Conservation (phyloP, 2,329 filamentous ascomycete species). For the Ceratocystiopsis sp. region DNA sequence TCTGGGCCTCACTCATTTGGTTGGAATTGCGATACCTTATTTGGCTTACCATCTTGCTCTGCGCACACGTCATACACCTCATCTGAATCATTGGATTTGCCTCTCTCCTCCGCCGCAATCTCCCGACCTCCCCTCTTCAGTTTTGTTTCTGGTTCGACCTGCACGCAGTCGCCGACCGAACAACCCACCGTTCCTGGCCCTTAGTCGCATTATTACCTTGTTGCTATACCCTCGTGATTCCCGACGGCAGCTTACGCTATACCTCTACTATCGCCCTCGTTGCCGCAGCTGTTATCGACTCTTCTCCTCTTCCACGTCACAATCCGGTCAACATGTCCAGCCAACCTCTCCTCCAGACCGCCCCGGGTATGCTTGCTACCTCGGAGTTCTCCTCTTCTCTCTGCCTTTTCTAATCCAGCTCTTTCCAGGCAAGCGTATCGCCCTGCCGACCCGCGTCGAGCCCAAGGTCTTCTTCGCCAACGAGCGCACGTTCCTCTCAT, state of each 20-base stretch:
- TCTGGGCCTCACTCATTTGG: not conserved
- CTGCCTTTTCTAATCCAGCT: not conserved
- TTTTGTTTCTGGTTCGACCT: not conserved
- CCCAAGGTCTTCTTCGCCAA: conserved; percentile 99
- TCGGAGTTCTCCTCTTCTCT: not conserved
- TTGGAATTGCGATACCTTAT: not conserved
- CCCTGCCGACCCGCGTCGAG: conserved; percentile 92
- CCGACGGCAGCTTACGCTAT: too few species aligned
- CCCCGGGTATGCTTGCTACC: conserved; percentile 46
- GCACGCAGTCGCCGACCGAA: too few species aligned
- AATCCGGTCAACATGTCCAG: conserved; percentile 55
- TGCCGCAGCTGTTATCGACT: not conserved
- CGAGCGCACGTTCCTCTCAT: conserved; percentile 96
- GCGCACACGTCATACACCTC: not conserved
- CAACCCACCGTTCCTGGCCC: too few species aligned
- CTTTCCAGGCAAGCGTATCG: conserved; percentile 82
- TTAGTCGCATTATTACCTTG: too few species aligned
- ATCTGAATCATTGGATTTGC: too few species aligned
- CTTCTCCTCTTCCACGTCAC: not conserved
- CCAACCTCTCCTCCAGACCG: conserved; percentile 88
- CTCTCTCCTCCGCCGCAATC: too few species aligned
- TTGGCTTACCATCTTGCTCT: not conserved
- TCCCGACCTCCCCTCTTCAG: not conserved
- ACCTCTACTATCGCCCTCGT: too few species aligned
- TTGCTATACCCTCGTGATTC: too few species aligned